These are phyloP conservation scores for Vitis amurensis DNA, from an alignment of 164 flowering plant species.

Conservation along the genomic window DNA sequence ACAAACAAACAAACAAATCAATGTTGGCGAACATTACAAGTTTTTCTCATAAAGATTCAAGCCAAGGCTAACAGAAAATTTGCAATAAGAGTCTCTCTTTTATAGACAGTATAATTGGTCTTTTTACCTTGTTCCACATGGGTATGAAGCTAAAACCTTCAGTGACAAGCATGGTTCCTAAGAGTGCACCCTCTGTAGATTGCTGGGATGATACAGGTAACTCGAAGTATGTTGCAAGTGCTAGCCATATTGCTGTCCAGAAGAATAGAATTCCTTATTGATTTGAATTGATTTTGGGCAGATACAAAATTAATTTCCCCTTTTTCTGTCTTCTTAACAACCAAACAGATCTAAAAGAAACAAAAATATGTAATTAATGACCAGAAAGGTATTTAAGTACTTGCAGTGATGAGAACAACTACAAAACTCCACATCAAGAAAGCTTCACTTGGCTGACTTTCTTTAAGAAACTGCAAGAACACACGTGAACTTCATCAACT, in stretches of 20 bases:
- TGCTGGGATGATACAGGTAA: conserved; percentile 34
- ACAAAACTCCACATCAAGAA: conserved; percentile 40
- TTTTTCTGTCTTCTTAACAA: too few species aligned
- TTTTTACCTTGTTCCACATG: conserved; percentile 24
- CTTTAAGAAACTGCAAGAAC: conserved; percentile 27
- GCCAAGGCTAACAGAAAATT: too few species aligned
- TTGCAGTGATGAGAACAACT: conserved; percentile 26
- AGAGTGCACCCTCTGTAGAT: conserved; percentile 29
- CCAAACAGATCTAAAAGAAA: too few species aligned
- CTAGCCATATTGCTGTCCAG: conserved; percentile 33
- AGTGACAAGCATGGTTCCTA: conserved; percentile 32
- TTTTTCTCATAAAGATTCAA: too few species aligned
- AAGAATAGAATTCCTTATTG: conserved; percentile 2
- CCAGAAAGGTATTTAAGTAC: conserved; percentile 11
- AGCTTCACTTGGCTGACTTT: conserved; percentile 23
- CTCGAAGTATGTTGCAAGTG: conserved; percentile 26
- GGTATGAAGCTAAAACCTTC: conserved; percentile 16
- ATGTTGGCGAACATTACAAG: too few species aligned
- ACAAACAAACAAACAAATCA: too few species aligned
- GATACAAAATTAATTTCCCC: too few species aligned
- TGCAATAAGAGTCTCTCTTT: too few species aligned
- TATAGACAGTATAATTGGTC: background rate
- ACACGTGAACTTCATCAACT: background rate
- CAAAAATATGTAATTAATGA: too few species aligned
- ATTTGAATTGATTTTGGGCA: too few species aligned